Base-by-base conservation (phyloP, 106 monocot species). In the Triglochin maritima region DNA sequence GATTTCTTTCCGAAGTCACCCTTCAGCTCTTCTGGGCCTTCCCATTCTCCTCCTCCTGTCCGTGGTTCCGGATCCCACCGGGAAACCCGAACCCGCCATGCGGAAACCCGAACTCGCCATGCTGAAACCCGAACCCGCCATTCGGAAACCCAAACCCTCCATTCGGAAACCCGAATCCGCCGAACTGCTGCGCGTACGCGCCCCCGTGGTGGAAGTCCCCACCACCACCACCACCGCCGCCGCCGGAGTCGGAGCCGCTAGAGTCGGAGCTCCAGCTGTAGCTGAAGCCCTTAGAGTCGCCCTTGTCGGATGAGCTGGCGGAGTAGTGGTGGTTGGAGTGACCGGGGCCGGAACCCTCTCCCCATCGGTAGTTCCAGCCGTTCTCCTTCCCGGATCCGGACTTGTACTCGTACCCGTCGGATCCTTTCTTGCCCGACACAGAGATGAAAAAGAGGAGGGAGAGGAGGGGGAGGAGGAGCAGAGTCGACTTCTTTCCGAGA, bases 31-130 rank as follows among this genome's bases (percentile, higher is more conserved):
- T 0, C 29, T 29, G 29, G 29, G 29, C 29, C 29, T 29, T 29
- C 29, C 29, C 29, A 0, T 29, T 29, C 29, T 29, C 29, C 29
- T 29, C 29, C 29, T 29, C 29, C 17, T 64, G 48, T 46, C 48
- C 64, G 15, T 47, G 64, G 17, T 64, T 64, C 15, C 64, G 64
- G 64, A 64, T 64, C 64, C 64, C 64, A 49, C 49, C 64, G 2
- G 3, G 17, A 48, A 64, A 47, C 14, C 64, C 64, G 3, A 46
- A 64, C 11, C 64, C 64, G 11, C 43, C 43, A 13, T 13, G 7
- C 64, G 47, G 55, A 55, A 12, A 64, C 14, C 64, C 47, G 16
- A 17, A 17, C 4, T n/a, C 64, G 17, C 47, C 47, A 12, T 12
- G 9, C 64, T 16, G 17, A 48, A 64, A 47, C 14, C 64, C 64